These are phyloP conservation scores for Cichorium intybus DNA, from an alignment of 140 eudicot species.

Conservation along the genomic window DNA sequence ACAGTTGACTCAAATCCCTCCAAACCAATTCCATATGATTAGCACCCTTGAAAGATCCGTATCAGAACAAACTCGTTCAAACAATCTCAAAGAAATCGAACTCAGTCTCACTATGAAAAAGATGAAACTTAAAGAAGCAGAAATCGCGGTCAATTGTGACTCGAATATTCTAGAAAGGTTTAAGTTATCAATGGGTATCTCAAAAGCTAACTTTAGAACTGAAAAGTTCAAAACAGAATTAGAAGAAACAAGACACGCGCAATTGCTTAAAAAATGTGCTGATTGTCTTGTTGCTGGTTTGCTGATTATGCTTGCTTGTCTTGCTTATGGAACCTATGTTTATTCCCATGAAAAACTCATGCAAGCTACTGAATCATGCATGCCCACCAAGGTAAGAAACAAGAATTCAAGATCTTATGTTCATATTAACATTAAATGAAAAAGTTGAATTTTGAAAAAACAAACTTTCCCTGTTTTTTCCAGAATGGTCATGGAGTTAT, in stretches of 20 bases:
- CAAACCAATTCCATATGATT: constrained; percentile 32
- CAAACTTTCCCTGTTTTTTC: too few species aligned
- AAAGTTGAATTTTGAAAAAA: too few species aligned
- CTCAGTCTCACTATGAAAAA: constrained; percentile 59
- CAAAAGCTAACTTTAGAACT: constrained; percentile 65
- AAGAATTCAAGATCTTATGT: not conserved
- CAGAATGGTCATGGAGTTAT: too few species aligned
- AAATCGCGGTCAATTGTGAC: constrained; percentile 54
- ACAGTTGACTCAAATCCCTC: constrained; percentile 34
- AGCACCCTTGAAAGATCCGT: constrained; percentile 61
- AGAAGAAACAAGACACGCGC: constrained; percentile 63
- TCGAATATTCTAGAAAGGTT: constrained; percentile 64
- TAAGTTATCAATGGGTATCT: constrained; percentile 75
- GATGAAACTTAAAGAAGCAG: constrained; percentile 69
- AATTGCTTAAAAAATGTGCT: constrained; percentile 59
- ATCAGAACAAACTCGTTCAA: constrained; percentile 77
- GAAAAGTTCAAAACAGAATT: constrained; percentile 72
- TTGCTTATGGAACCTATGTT: constrained; percentile 66
- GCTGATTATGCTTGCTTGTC: constrained; percentile 54
- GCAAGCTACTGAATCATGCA: constrained; percentile 77
- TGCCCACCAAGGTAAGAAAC: constrained; percentile 41
- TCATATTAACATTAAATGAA: too few species aligned
- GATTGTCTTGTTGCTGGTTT: constrained; percentile 87
- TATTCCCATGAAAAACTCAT: constrained; percentile 60
- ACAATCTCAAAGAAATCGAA: constrained; percentile 66